Evolutionary conservation across 257 asterid genomes (phyloP).

Genomic region (Przewalskia tangutica): DNA sequence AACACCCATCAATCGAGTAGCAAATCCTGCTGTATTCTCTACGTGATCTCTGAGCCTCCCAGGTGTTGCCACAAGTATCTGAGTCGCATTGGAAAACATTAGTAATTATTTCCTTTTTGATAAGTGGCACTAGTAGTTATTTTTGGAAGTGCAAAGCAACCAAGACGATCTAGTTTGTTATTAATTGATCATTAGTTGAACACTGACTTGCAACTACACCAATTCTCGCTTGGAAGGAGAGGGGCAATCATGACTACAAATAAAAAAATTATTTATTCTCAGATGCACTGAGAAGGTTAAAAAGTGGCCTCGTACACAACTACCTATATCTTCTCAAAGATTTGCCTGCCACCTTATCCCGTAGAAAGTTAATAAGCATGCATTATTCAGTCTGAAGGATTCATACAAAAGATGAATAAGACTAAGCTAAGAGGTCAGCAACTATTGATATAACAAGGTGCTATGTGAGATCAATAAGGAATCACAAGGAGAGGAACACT

Average conservation of each 20-base stretch:
- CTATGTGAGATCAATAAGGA: background rate
- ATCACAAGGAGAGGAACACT: background rate
- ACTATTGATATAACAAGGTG: background rate
- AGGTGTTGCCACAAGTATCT: conserved; percentile 99
- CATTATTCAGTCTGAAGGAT: background rate
- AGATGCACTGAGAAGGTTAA: background rate
- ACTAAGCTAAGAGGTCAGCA: background rate
- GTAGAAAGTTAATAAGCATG: background rate
- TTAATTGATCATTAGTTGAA: background rate
- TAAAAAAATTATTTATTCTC: background rate
- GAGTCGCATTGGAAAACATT: conserved; percentile 12
- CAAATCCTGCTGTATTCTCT: conserved; percentile 96
- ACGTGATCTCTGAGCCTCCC: conserved; percentile 92
- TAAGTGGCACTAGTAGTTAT: background rate
- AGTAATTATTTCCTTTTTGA: background rate
- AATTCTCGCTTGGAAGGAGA: background rate
- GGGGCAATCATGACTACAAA: background rate
- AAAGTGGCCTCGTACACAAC: background rate
- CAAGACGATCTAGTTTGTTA: background rate
- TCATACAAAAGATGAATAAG: background rate
- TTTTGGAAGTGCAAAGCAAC: background rate
- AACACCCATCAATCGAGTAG: conserved; percentile 88
- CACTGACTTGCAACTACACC: background rate
- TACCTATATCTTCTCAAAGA: background rate
- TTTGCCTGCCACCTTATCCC: background rate